Evolutionary conservation across 2,329 filamentous ascomycete genomes (phyloP).

Genomic region (Periconia digitata): DNA sequence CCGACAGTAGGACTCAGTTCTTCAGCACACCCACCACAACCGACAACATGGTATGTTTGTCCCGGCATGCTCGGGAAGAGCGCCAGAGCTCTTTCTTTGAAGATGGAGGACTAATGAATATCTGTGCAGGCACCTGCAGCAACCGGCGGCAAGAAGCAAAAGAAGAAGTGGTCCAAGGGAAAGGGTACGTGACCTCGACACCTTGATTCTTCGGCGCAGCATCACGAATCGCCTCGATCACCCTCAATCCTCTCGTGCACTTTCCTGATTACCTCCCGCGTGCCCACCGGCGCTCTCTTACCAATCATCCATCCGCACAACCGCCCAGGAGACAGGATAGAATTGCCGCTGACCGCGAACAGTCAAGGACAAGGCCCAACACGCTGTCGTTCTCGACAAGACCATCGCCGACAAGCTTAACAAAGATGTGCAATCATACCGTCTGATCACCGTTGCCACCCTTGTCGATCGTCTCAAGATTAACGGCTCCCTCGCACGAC

Average conservation of each 20-base stretch:
- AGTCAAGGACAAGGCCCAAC: constrained; percentile 99
- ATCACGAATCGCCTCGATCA: background rate
- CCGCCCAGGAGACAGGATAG: background rate
- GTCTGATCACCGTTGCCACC: constrained; percentile 96
- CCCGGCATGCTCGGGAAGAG: too few relatives aligned
- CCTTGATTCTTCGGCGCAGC: constrained; percentile 4
- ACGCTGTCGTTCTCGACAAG: constrained; percentile 99
- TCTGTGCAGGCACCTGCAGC: constrained; percentile 53
- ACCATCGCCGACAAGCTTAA: constrained; percentile 94
- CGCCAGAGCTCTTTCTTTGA: background rate
- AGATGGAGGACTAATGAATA: background rate
- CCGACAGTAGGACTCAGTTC: constrained; percentile 21
- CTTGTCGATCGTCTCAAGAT: constrained; percentile 99
- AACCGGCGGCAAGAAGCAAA: constrained; percentile 75
- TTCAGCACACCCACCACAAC: constrained; percentile 41
- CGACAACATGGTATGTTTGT: constrained; percentile 45
- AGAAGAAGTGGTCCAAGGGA: constrained; percentile 77
- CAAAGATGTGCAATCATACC: constrained; percentile 99
- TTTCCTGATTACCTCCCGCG: background rate
- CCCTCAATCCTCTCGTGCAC: background rate
- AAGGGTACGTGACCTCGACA: constrained; percentile 51
- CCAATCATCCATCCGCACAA: background rate
- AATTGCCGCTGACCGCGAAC: constrained; percentile 41
- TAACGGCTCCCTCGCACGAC: constrained; percentile 94
- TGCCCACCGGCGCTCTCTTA: background rate